phyloP scores from a whole-genome alignment of 768 basidiomycete genomes.

The Pleurotus sapidus region DNA sequence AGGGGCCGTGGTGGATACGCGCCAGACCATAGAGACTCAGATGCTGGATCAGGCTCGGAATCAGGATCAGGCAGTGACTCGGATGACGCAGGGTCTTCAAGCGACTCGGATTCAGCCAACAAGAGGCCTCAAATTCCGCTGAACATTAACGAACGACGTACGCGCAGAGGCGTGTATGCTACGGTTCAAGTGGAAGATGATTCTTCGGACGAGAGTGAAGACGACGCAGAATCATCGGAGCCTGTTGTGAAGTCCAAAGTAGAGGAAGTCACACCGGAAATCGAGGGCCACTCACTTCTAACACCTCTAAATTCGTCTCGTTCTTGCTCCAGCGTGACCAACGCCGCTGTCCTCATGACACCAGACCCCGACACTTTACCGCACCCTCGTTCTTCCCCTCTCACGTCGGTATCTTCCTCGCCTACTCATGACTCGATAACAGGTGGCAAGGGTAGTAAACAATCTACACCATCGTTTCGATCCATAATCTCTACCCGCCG shows the following conservation, averaged over 20 bases:
- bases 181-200: conserved; percentile 58
- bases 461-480: conserved; percentile 37
- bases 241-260: conserved; percentile 41
- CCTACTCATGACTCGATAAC: conserved; percentile 18
- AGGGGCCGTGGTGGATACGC: conserved; percentile 74
- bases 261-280: conserved; percentile 53
- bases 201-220: conserved; percentile 58
- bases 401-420: conserved; percentile 37
- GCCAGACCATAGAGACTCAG: conserved; percentile 49
- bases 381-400: conserved; percentile 35
- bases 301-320: conserved; percentile 41
- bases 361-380: conserved; percentile 28
- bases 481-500: conserved; percentile 61
- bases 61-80: conserved; percentile 47
- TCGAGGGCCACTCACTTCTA: conserved; percentile 43
- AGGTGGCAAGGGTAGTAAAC: conserved; percentile 24
- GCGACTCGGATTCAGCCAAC: conserved; percentile 38
- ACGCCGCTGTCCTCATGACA: conserved; percentile 25
- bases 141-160: conserved; percentile 78
- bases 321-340: conserved; percentile 28
- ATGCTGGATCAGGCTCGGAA: conserved; percentile 44
- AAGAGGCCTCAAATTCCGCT: conserved; percentile 32
- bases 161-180: conserved; percentile 80
- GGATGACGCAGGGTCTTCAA: conserved; percentile 30
- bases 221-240: conserved; percentile 45